Evolutionary conservation across 2,329 filamentous ascomycete species (phyloP), one percentile per base, ranked within the genome.

Genomic region (Coniella vitis): DNA sequence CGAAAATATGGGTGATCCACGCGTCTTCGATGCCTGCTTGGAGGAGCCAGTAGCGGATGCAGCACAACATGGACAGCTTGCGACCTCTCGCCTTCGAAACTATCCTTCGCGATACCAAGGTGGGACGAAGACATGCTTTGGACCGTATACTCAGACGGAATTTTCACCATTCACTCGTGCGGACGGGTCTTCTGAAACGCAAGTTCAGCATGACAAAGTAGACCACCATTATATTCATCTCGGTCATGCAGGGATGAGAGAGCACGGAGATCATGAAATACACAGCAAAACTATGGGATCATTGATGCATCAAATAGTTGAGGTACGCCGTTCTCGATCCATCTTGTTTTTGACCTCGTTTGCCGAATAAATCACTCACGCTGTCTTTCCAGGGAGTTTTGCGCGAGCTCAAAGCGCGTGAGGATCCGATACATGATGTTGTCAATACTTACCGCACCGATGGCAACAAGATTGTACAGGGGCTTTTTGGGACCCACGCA

Each of bases 251-350:
- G 5, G 25, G 5, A 29, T 29, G 25, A 38, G 25, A 17, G 9
- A 16, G 21, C 14, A 36, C 16, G 13, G 37, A n/a, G 14, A 13
- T 42, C 17, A 22, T 32, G 46, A 14, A 31, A 42, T 16, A 20
- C 36, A 3, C 20, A 37, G 8, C 45, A 52, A 22, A 17, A 29
- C 14, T 51, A 45, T 12, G 38, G 38, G 9, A 38, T 32, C 13
- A 16, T 54, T 37, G 45, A 54, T 54, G 52, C 52, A 54, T 22
- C 40, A 16, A n/a, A 47, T 48, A 10, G 49, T 52, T 21, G 46
- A 48, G 10, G 52, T 54, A 40, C 51, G 51, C 20, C 5, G 5
- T 10, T 29, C 25, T 29, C 16, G 8, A 13, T 0, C 29, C 21
- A 2, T 1, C n/a, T n/a, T n/a, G n/a, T n/a, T n/a, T 19, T 21